A percentile compares a stretch with the other conserved stretches of the same genome.
These are phyloP conservation scores for Suhomyces anneliseae DNA, from an alignment of 1,139 yeast genomes.

Conservation along the genomic window DNA sequence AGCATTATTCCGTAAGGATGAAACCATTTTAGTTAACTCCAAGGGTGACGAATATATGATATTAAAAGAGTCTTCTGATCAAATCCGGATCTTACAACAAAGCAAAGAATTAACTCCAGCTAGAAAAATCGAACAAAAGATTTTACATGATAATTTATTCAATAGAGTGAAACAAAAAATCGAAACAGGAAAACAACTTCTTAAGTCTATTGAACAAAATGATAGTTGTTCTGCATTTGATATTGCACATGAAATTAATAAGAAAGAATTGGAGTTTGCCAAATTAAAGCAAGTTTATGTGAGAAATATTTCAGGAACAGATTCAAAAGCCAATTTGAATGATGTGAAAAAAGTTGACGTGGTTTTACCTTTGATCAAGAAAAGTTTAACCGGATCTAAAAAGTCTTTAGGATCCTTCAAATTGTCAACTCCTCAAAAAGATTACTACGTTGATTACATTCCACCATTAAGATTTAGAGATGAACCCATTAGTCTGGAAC, in stretches of 20 bases:
- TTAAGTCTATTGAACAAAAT: conserved; percentile 18
- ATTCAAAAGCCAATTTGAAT: neutral
- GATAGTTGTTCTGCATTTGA: conserved; percentile 16
- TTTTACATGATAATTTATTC: conserved; percentile 28
- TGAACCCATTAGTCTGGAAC: conserved; percentile 6
- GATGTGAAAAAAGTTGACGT: neutral
- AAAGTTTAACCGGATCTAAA: conserved; percentile 12
- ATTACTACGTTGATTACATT: conserved; percentile 31
- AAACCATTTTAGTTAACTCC: conserved; percentile 34
- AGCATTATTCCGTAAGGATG: conserved; percentile 15
- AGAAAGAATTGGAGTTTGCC: conserved; percentile 20
- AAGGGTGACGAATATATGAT: conserved; percentile 46
- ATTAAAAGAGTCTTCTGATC: conserved; percentile 31
- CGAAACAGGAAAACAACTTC: conserved; percentile 22
- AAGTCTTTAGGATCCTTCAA: conserved; percentile 20
- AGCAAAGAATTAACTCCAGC: conserved; percentile 10
- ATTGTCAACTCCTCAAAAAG: conserved; percentile 29
- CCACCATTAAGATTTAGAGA: conserved; percentile 30
- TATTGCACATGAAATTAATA: conserved; percentile 16
- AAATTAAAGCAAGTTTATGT: conserved; percentile 23
- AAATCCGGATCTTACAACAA: conserved; percentile 33
- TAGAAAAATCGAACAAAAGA: conserved; percentile 20
- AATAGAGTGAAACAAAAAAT: conserved; percentile 31
- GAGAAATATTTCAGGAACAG: neutral
- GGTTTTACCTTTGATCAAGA: conserved; percentile 16